Evolutionary conservation across 768 basidiomycete species (phyloP).

Genomic region (Boletus huronensis): DNA sequence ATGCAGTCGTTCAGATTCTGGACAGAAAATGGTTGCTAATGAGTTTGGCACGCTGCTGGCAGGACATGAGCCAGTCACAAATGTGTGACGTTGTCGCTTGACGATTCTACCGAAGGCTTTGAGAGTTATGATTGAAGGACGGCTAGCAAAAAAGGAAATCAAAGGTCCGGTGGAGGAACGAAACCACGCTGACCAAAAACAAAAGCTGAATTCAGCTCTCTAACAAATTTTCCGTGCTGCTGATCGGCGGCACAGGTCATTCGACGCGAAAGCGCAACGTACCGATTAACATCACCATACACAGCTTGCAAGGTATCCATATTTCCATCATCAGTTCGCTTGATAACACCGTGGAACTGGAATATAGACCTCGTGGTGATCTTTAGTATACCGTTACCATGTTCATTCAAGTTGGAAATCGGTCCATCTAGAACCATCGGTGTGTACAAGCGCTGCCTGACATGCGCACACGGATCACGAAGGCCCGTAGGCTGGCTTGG

Average conservation of each 20-base stretch:
- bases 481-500: conserved; percentile 93
- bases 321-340: conserved; percentile 74
- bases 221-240: too few relatives aligned
- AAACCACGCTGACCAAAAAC: too few relatives aligned
- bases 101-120: too few relatives aligned
- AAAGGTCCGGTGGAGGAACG: too few relatives aligned
- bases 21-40: too few relatives aligned
- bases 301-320: conserved; percentile 87
- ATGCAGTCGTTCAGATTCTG: too few relatives aligned
- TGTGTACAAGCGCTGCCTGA: conserved; percentile 93
- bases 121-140: too few relatives aligned
- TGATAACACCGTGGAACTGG: conserved; percentile 99
- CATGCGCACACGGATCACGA: conserved; percentile 98
- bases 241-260: too few relatives aligned
- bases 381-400: conserved; percentile 92
- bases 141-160: too few relatives aligned
- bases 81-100: too few relatives aligned
- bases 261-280: not conserved
- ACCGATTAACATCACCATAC: conserved; percentile 97
- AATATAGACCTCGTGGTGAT: conserved; percentile 97
- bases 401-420: conserved; percentile 92
- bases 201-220: too few relatives aligned
- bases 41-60: conserved; percentile 65
- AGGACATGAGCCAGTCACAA: conserved; percentile 10
- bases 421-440: conserved; percentile 95